Evolutionary conservation across 148 eudicot species (phyloP).

Genomic region (Selenicereus undatus): DNA sequence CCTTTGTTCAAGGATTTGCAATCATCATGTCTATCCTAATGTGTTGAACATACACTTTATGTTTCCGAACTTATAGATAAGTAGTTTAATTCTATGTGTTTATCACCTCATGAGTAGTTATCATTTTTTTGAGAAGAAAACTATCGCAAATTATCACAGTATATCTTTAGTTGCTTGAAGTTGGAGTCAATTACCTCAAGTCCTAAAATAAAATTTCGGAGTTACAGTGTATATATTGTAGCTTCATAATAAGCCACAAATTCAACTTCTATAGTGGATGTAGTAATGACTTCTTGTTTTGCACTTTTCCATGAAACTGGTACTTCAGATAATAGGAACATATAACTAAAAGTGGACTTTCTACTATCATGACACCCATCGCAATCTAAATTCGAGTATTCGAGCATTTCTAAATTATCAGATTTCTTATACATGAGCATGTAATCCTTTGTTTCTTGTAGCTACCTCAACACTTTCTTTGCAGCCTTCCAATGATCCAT

Average conservation of each 20-base stretch:
- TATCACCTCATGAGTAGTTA: constrained; percentile 1
- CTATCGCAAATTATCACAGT: constrained; percentile 7
- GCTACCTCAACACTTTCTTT: too few relatives aligned
- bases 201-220: constrained; percentile 8
- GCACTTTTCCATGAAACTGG: constrained; percentile 8
- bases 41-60: neutral
- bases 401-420: too few relatives aligned
- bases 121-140: neutral
- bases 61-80: constrained; percentile 3
- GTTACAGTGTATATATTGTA: neutral
- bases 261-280: neutral
- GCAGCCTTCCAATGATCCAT: too few relatives aligned
- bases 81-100: constrained; percentile 3
- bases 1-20: too few relatives aligned
- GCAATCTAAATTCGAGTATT: too few relatives aligned
- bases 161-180: neutral
- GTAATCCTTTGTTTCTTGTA: too few relatives aligned
- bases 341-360: constrained; percentile 7
- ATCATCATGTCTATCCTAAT: too few relatives aligned
- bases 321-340: neutral
- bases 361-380: neutral
- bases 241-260: neutral
- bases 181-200: neutral
- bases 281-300: neutral
- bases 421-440: too few relatives aligned